Percentiles rank a stretch among this genome's conserved stretches.
phyloP scores from a whole-genome alignment of 371 early-diverging fungal species.

The Fennellomyces sp. region DNA sequence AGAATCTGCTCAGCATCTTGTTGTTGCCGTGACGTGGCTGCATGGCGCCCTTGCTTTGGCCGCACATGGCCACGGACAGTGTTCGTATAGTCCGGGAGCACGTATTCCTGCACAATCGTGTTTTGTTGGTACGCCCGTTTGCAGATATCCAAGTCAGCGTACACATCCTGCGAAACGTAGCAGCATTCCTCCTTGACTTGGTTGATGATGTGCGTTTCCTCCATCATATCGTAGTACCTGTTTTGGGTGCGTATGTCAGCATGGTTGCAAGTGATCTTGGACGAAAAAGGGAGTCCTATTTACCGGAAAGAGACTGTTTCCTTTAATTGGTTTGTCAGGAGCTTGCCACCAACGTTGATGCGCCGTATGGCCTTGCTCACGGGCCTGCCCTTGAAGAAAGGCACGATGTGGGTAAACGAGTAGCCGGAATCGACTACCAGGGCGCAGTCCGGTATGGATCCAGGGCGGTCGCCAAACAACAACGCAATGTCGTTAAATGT shows the following conservation, averaged over 20 bases:
- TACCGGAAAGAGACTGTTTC: constrained; percentile 85
- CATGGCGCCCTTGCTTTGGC: constrained; percentile 18
- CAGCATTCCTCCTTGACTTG: constrained; percentile 86
- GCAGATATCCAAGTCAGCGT: constrained; percentile 67
- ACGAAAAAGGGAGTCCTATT: not conserved
- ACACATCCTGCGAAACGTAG: constrained; percentile 73
- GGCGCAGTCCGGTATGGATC: constrained; percentile 61
- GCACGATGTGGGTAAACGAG: constrained; percentile 82
- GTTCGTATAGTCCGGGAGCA: constrained; percentile 77
- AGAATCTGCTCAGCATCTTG: constrained; percentile 61
- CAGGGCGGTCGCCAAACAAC: constrained; percentile 47
- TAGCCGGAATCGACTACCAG: constrained; percentile 85
- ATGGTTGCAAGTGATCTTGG: not conserved
- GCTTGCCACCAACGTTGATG: constrained; percentile 84
- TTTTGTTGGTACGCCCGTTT: constrained; percentile 49
- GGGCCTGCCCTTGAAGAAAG: constrained; percentile 64
- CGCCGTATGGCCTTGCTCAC: constrained; percentile 56
- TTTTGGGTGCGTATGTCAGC: too few relatives aligned
- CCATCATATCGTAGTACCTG: constrained; percentile 91
- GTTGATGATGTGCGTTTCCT: constrained; percentile 83
- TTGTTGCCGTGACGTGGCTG: constrained; percentile 5
- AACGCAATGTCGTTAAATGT: constrained; percentile 55
- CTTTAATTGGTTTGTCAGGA: constrained; percentile 87
- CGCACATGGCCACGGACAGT: constrained; percentile 65
- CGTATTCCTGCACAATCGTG: constrained; percentile 72